phyloP scores from a whole-genome alignment of 352 stramenopile genomes.

The Phytophthora multivora region DNA sequence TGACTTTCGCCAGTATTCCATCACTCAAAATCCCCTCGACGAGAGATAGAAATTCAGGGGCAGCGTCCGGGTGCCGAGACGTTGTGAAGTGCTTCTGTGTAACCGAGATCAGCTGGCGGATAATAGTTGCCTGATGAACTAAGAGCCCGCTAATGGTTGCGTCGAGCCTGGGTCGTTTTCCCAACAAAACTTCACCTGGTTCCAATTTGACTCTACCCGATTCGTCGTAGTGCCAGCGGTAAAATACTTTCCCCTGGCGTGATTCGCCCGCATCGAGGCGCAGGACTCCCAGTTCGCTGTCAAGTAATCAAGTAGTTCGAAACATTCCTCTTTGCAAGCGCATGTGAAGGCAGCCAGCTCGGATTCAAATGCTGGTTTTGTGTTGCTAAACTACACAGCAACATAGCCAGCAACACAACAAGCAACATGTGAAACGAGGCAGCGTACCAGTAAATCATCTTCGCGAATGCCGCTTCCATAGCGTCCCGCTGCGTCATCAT shows the following conservation, averaged over 20 bases:
- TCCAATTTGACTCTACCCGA: background rate
- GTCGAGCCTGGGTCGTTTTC: background rate
- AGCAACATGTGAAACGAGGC: background rate
- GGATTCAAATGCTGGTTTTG: background rate
- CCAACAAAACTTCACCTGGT: background rate
- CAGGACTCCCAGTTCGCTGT: background rate
- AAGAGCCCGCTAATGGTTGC: background rate
- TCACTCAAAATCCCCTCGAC: background rate
- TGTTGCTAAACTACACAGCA: background rate
- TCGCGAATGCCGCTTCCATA: background rate
- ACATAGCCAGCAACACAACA: background rate
- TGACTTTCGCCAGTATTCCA: background rate
- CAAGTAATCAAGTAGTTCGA: background rate
- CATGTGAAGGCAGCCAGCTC: background rate
- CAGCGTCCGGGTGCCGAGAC: background rate
- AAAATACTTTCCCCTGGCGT: background rate
- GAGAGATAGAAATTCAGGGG: background rate
- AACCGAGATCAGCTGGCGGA: background rate
- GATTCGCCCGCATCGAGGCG: background rate
- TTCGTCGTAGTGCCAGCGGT: background rate
- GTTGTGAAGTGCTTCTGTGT: background rate
- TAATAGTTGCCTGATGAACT: conserved; percentile 7
- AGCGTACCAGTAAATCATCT: background rate
- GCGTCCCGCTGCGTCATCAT: conserved; percentile 13
- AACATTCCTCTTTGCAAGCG: background rate